Percentiles rank a stretch among this genome's conserved stretches.
Evolutionary conservation across 352 stramenopile genomes (phyloP).

Genomic region (Phytophthora melonis): DNA sequence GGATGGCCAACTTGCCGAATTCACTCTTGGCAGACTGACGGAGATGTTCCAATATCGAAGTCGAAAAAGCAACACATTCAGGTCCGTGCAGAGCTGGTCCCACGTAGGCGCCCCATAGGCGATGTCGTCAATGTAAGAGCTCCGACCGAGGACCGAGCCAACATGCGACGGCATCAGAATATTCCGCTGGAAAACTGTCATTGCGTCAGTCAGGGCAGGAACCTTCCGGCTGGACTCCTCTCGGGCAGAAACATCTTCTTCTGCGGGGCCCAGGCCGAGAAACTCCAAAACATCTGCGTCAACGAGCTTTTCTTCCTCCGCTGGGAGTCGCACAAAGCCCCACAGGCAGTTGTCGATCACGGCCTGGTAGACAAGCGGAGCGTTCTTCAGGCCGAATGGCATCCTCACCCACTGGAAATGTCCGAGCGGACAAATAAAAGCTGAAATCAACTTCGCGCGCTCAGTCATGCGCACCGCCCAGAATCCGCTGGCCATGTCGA

Average conservation of each 20-base stretch:
- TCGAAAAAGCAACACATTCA: neutral
- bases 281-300: neutral
- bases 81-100: neutral
- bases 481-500: slow-evolving; percentile 6
- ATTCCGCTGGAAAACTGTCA: neutral
- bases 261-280: neutral
- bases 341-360: slow-evolving; percentile 7
- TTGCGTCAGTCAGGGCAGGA: neutral
- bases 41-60: slow-evolving; percentile 11
- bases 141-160: neutral
- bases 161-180: neutral
- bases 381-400: slow-evolving; percentile 7
- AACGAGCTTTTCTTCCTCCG: neutral
- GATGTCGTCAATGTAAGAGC: slow-evolving; percentile 6
- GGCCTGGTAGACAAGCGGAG: neutral
- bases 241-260: neutral
- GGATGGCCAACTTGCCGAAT: neutral
- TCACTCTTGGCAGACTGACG: neutral
- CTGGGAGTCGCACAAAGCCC: neutral
- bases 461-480: neutral
- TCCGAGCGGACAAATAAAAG: slow-evolving; percentile 4
- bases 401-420: slow-evolving; percentile 12
- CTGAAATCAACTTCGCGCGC: neutral
- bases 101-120: neutral
- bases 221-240: neutral